phyloP scores from a whole-genome alignment of 345 rosid species.

The Syzygium oleosum region DNA sequence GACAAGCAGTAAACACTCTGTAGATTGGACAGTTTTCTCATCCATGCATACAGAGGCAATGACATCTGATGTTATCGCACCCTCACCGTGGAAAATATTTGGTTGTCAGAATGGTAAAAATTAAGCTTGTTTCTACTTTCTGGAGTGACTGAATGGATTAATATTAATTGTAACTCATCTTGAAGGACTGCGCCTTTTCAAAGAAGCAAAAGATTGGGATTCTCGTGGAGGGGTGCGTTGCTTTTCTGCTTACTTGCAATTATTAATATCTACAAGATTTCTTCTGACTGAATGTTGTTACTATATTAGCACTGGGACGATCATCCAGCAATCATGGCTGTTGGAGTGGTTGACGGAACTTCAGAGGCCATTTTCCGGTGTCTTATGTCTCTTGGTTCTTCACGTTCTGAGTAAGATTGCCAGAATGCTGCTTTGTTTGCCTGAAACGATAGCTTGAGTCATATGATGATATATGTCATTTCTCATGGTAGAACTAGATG shows the following conservation, averaged over 20 bases:
- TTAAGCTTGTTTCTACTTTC: background rate
- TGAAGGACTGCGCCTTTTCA: conserved; percentile 84
- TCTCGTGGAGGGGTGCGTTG: conserved; percentile 44
- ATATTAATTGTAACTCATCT: background rate
- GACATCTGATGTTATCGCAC: conserved; percentile 75
- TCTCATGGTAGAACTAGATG: background rate
- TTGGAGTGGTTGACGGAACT: conserved; percentile 73
- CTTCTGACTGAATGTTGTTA: background rate
- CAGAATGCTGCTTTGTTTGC: background rate
- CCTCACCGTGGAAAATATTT: conserved; percentile 93
- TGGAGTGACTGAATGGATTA: background rate
- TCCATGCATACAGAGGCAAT: conserved; percentile 35
- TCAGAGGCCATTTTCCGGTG: conserved; percentile 74
- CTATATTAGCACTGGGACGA: conserved; percentile 65
- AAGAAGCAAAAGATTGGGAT: conserved; percentile 81
- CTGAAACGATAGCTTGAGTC: background rate
- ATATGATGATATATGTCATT: background rate
- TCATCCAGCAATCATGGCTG: conserved; percentile 95
- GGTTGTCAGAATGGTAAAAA: conserved; percentile 88
- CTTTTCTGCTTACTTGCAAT: background rate
- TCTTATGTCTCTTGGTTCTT: conserved; percentile 76
- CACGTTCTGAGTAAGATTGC: conserved; percentile 66
- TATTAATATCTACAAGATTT: background rate
- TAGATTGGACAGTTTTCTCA: conserved; percentile 45
- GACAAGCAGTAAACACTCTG: conserved; percentile 28